Evolutionary conservation across 2,329 filamentous ascomycete species (phyloP), one percentile per base, ranked within the genome.

Genomic region (Curvularia sp.): DNA sequence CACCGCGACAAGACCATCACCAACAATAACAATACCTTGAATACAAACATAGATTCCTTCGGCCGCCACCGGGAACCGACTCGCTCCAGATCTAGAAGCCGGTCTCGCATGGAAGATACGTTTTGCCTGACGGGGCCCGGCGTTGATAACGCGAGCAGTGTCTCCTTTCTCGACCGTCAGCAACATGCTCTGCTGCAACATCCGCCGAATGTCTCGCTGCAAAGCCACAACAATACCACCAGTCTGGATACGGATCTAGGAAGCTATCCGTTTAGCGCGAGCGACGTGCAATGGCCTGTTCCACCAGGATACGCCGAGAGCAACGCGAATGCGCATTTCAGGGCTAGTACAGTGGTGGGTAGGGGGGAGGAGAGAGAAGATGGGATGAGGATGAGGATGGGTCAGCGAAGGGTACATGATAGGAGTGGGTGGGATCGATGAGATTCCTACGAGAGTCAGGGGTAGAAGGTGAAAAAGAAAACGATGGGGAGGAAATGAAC

Each of bases 231-330:
- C 6, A 27, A 47, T 27, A n/a, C n/a, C 5, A 27, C 19, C 18
- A 68, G 59, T 32, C 15, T 57, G n/a, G 56, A 62, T 18, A 65
- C 57, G 3, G 60, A 65, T 50, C 47, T 69, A 3, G 61, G 45
- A 1, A 47, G 48, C 4, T 69, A 69, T 36, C 61, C 65, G 3
- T 70, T 69, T 15, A 53, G 56, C 21, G 25, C 50, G 1, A 59
- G 49, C 2, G 68, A 68, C 1, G 58, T 65, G 58, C 54, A 57
- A 12, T 70, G 64, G 60, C 68, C 66, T 8, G 59, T 60, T 15
- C 68, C 66, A 2, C 65, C 66, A 0, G 59, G 59, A 13, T 69
- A 68, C 36, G 52, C n/a, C 19, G 55, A 61, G 38, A 57, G 57
- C 21, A 50, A 45, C 53, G 56, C 49, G 46, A 55, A 50, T 42